These are phyloP conservation scores for Bacterosira constricta DNA, from an alignment of 108 stramenopile genomes.

Conservation along the genomic window DNA sequence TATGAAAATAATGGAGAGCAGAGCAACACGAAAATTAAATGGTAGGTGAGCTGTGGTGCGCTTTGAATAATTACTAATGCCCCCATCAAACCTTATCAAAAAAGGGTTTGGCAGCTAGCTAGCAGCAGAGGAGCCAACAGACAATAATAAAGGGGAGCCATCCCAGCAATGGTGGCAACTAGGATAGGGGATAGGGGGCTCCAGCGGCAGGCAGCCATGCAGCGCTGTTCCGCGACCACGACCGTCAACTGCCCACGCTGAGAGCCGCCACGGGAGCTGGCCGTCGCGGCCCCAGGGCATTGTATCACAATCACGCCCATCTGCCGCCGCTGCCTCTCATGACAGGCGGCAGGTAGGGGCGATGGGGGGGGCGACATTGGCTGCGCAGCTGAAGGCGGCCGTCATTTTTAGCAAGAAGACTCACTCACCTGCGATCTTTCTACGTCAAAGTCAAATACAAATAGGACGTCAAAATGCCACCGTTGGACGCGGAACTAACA, in stretches of 20 bases:
- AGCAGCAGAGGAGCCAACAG: background rate
- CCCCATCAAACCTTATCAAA: no score
- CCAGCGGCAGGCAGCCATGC: background rate
- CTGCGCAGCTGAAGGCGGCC: background rate
- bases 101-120: no score
- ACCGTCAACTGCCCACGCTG: background rate
- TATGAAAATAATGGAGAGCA: background rate
- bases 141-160: background rate
- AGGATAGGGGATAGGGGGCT: background rate
- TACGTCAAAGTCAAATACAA: no score
- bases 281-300: background rate
- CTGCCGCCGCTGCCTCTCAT: background rate
- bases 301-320: background rate
- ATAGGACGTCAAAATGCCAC: background rate
- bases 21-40: background rate
- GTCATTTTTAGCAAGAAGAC: background rate
- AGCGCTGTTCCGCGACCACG: background rate
- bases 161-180: background rate
- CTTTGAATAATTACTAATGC: no score
- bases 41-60: background rate
- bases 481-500: background rate
- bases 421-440: background rate
- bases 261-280: background rate
- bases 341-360: no score
- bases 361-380: no score